Percentiles rank a stretch among this genome's conserved stretches.
Evolutionary conservation across 768 basidiomycete genomes (phyloP).

Genomic region (Paxillus involutus): DNA sequence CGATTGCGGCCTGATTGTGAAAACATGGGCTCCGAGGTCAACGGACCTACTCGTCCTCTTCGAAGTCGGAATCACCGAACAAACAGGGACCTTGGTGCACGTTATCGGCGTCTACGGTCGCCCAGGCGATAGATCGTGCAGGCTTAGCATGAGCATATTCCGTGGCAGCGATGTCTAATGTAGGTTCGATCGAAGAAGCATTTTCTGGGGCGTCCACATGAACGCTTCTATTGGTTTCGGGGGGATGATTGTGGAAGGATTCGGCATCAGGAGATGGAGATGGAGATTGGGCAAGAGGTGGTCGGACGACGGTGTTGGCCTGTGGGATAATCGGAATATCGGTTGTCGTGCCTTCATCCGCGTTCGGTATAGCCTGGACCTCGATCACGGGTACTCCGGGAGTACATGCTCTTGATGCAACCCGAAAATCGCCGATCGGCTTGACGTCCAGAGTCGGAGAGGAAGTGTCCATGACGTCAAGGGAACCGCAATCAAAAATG

Average conservation of each 20-base stretch:
- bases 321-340: background rate
- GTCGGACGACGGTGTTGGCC: background rate
- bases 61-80: slow-evolving; percentile 30
- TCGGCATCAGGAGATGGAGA: background rate
- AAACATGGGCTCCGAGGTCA: too few relatives aligned
- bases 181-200: background rate
- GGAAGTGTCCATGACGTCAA: background rate
- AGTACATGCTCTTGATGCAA: background rate
- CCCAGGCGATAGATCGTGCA: background rate
- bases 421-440: background rate
- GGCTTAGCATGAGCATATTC: background rate
- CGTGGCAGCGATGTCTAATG: background rate
- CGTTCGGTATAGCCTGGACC: background rate
- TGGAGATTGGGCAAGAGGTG: background rate
- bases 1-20: too few relatives aligned
- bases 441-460: background rate
- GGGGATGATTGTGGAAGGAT: too few relatives aligned
- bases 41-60: slow-evolving; percentile 20
- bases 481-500: background rate
- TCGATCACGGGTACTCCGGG: background rate
- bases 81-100: slow-evolving; percentile 27
- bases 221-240: background rate
- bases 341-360: background rate
- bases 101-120: slow-evolving; percentile 1
- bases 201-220: background rate